These are phyloP conservation scores for Eremomyces bilateralis DNA, from an alignment of 495 filamentous ascomycete species.

Conservation along the genomic window DNA sequence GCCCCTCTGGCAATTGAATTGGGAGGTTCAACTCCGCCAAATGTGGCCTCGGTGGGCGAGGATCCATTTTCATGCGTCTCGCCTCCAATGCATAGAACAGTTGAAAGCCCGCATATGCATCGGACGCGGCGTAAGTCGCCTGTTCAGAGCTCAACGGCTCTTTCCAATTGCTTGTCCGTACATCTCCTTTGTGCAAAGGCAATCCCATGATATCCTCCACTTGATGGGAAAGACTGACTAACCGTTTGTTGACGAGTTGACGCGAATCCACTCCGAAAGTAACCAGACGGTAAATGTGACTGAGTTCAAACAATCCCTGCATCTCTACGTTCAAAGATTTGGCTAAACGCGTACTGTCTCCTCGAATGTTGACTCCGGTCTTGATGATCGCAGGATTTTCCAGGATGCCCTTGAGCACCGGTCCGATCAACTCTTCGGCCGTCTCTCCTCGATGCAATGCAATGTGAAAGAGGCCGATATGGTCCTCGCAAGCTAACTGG, in stretches of 20 bases:
- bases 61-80: slow-evolving; percentile 15
- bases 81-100: slow-evolving; percentile 18
- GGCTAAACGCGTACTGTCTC: slow-evolving; percentile 31
- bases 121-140: slow-evolving; percentile 16
- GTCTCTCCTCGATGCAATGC: slow-evolving; percentile 12
- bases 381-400: slow-evolving; percentile 68
- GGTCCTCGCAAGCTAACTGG: slow-evolving; percentile 19
- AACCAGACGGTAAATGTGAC: slow-evolving; percentile 19
- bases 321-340: slow-evolving; percentile 14
- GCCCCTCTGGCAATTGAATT: background rate
- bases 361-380: slow-evolving; percentile 67
- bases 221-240: slow-evolving; percentile 13
- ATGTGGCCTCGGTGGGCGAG: slow-evolving; percentile 14
- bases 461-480: slow-evolving; percentile 19
- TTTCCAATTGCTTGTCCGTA: slow-evolving; percentile 18
- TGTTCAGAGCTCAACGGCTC: slow-evolving; percentile 12
- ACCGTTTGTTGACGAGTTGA: slow-evolving; percentile 9
- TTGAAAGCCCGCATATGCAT: slow-evolving; percentile 19
- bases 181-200: slow-evolving; percentile 17
- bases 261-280: slow-evolving; percentile 8
- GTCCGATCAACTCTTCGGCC: slow-evolving; percentile 14
- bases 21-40: slow-evolving; percentile 5
- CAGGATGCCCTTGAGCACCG: slow-evolving; percentile 30
- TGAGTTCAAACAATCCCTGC: slow-evolving; percentile 16
- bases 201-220: slow-evolving; percentile 15